phyloP scores from a whole-genome alignment of 306 rosid genomes.

The Quercus variabilis region DNA sequence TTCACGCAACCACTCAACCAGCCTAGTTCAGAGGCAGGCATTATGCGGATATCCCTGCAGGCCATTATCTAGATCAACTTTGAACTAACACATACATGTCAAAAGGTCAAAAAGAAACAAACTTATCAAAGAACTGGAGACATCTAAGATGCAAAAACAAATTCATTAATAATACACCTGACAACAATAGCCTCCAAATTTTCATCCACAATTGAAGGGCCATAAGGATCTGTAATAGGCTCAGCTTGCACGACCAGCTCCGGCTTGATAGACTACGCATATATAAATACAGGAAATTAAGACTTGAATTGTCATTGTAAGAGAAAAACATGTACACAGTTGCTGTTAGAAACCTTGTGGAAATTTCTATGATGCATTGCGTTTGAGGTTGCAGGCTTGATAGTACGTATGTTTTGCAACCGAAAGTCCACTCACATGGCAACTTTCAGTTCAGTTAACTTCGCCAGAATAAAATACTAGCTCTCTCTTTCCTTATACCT shows the following conservation, averaged over 20 bases:
- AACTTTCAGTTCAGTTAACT: not conserved
- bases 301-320: slow-evolving; percentile 1
- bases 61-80: not conserved
- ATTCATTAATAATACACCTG: slow-evolving; percentile 50
- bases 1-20: not conserved
- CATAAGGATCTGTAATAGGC: slow-evolving; percentile 86
- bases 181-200: slow-evolving; percentile 86
- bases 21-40: slow-evolving; percentile 14
- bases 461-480: not conserved
- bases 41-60: not conserved
- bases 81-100: not conserved
- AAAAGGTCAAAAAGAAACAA: not conserved
- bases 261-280: slow-evolving; percentile 75
- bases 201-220: slow-evolving; percentile 85
- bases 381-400: not conserved
- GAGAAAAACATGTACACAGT: not conserved
- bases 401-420: not conserved
- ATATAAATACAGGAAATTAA: slow-evolving; percentile 2
- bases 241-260: slow-evolving; percentile 68
- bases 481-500: not conserved
- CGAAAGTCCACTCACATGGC: not conserved
- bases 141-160: not conserved
- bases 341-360: not conserved
- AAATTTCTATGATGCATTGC: not conserved
- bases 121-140: not conserved